Percentiles rank a stretch among this genome's conserved stretches.
phyloP scores from a whole-genome alignment of 345 rosid genomes.

The Orychophragmus violaceus region DNA sequence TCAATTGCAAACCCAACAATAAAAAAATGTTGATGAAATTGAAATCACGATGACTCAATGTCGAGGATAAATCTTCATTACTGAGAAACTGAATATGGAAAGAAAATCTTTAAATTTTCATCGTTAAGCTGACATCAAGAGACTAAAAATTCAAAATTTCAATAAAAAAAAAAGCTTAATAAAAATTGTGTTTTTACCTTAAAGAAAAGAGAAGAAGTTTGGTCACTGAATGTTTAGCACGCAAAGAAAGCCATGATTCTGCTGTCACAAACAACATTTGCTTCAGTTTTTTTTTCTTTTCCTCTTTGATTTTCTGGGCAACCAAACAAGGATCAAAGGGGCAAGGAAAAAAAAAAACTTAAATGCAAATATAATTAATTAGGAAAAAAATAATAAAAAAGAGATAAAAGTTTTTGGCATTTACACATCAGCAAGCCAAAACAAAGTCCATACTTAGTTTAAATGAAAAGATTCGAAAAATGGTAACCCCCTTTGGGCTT shows the following conservation, averaged over 20 bases:
- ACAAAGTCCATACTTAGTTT: background rate
- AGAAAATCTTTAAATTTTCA: too few relatives aligned
- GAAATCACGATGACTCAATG: slow-evolving; percentile 1
- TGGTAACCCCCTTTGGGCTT: background rate
- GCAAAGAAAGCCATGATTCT: slow-evolving; percentile 23
- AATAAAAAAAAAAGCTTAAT: background rate
- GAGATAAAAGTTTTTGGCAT: background rate
- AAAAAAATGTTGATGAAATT: background rate
- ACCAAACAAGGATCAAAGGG: slow-evolving; percentile 29
- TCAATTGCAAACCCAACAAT: too few relatives aligned
- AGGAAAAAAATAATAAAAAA: background rate
- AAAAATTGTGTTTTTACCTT: slow-evolving; percentile 12
- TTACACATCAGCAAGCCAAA: slow-evolving; percentile 14
- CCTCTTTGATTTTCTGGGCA: slow-evolving; percentile 27
- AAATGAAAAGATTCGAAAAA: background rate
- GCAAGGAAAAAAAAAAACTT: background rate
- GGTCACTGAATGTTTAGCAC: slow-evolving; percentile 20
- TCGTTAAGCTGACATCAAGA: too few relatives aligned
- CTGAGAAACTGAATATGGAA: background rate
- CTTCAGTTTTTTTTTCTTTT: background rate
- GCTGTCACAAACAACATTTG: slow-evolving; percentile 13
- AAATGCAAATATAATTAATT: background rate
- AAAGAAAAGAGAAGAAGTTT: slow-evolving; percentile 7
- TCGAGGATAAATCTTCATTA: slow-evolving; percentile 21
- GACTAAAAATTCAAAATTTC: background rate